phyloP scores from a whole-genome alignment of 352 stramenopile genomes.

The Phytophthora pseudosyringae region DNA sequence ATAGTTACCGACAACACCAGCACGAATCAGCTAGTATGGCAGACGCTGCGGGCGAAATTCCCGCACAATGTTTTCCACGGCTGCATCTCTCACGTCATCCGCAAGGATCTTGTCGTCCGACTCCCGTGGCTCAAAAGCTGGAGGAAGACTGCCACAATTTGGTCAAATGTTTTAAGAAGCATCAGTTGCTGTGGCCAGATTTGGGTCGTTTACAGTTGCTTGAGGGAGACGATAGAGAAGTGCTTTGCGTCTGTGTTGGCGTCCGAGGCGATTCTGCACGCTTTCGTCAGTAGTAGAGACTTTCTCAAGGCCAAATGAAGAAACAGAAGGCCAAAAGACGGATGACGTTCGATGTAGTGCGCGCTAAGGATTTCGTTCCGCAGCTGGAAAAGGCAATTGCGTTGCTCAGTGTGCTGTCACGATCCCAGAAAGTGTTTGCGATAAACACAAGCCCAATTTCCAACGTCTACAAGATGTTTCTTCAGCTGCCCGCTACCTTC shows the following conservation, averaged over 20 bases:
- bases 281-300: neutral
- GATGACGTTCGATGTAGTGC: neutral
- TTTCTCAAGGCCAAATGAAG: slow-evolving; percentile 6
- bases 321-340: slow-evolving; percentile 4
- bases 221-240: slow-evolving; percentile 3
- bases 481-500: neutral
- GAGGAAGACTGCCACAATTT: neutral
- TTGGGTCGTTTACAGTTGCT: slow-evolving; percentile 2
- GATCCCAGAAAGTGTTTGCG: slow-evolving; percentile 2
- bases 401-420: neutral
- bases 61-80: slow-evolving; percentile 9
- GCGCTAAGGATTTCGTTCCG: neutral
- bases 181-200: slow-evolving; percentile 4
- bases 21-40: neutral
- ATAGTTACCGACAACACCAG: slow-evolving; percentile 15
- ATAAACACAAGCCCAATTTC: neutral
- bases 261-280: neutral
- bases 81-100: slow-evolving; percentile 11
- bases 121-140: neutral
- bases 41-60: neutral
- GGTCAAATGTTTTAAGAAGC: neutral
- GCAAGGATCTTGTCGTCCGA: slow-evolving; percentile 9
- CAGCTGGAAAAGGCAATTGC: slow-evolving; percentile 2
- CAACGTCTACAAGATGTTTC: neutral
- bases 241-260: slow-evolving; percentile 1